Evolutionary conservation across 257 asterid species (phyloP).

Genomic region (Gardenia jasminoides): DNA sequence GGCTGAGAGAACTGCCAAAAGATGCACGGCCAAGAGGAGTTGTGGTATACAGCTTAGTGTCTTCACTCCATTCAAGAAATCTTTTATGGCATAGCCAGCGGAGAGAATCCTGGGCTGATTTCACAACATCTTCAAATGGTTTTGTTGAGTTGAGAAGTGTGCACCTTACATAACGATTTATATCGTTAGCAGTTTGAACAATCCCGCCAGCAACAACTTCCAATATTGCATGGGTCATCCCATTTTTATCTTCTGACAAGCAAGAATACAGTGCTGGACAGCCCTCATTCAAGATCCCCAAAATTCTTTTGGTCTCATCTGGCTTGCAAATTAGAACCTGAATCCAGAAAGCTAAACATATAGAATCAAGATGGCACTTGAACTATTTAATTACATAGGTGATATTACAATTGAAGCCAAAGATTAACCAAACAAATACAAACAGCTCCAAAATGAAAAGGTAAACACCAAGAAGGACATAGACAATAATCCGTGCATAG

Average conservation of each 20-base stretch:
- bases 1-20: conserved; percentile 95
- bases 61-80: conserved; percentile 91
- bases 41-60: conserved; percentile 77
- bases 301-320: conserved; percentile 76
- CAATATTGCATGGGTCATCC: conserved; percentile 97
- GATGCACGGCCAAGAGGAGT: conserved; percentile 99
- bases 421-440: neutral
- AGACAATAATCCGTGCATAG: neutral
- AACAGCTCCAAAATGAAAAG: neutral
- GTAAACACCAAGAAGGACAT: neutral
- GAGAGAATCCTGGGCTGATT: conserved; percentile 97
- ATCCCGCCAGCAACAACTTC: conserved; percentile 99
- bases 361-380: conserved; percentile 8
- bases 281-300: conserved; percentile 69
- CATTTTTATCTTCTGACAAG: conserved; percentile 95
- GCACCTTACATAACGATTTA: conserved; percentile 92
- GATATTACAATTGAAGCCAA: neutral
- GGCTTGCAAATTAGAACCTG: conserved; percentile 91
- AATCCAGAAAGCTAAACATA: conserved; percentile 14
- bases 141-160: conserved; percentile 93
- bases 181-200: conserved; percentile 92
- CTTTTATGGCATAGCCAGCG: conserved; percentile 90
- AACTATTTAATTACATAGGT: neutral
- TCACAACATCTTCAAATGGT: conserved; percentile 96
- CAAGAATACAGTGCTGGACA: conserved; percentile 97